Evolutionary conservation across 352 stramenopile genomes (phyloP), one percentile per base, ranked within the genome.

Genomic region (Pythium dissotocum): DNA sequence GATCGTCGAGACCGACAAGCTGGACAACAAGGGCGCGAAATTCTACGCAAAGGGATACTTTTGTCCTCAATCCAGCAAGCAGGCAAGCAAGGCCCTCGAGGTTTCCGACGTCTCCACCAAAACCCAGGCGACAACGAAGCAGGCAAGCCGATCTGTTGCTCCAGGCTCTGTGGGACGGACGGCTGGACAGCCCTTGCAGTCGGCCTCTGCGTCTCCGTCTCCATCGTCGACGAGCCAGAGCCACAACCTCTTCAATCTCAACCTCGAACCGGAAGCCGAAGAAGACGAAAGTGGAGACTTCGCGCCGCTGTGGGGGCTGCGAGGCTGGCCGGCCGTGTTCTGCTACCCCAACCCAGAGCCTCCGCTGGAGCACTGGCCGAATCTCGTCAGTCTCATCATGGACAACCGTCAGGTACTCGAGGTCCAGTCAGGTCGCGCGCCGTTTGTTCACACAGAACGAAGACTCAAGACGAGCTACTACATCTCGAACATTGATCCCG

Each of bases 301-400:
- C 64, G 87, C 85, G 3, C 80, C 89, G 44, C 78, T 94, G 2
- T 94, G 85, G 85, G 86, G 87, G 0, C 70, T 95, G 49, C 73
- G 85, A n/a, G 82, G 80, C 26, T 95, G 83, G 83, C 87, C 88
- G 14, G 86, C 87, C 28, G 81, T 96, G 10, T 95, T 95, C 58
- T 91, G 82, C 61, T 96, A 93, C 56, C 88, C 88, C 13, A 80
- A 83, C 62, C 64, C 72, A 18, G 78, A 88, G 12, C 70, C 77
- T 2, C 83, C 84, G 24, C 66, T 89, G 52, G 69, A 87, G 62
- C 88, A 96, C 67, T 96, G 87, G 87, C 88, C 88, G 2, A 96
- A 96, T 53, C 80, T 96, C 16, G 75, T 96, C 56, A 95, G 86
- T 66, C 76, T 96, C 28, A 90, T 96, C 59, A 91, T 92, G 87